A percentile compares a stretch with the other conserved stretches of the same genome.
These are phyloP conservation scores for Exophiala aquamarina DNA, from an alignment of 2,329 filamentous ascomycete species.

Conservation along the genomic window DNA sequence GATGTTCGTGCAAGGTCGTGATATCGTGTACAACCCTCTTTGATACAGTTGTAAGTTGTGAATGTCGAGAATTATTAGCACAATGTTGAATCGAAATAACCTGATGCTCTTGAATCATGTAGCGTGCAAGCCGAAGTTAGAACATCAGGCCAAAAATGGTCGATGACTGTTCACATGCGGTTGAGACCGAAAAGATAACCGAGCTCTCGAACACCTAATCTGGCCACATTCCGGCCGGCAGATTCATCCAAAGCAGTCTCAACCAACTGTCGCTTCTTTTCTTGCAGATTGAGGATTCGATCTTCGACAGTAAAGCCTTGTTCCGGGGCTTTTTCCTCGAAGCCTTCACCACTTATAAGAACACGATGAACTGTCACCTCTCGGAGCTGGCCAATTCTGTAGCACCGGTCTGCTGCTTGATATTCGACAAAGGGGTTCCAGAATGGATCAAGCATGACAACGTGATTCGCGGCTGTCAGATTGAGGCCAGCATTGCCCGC, in stretches of 20 bases:
- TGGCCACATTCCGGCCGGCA: conserved; percentile 64
- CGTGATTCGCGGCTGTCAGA: conserved; percentile 75
- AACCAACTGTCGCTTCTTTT: conserved; percentile 74
- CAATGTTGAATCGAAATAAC: too few species aligned
- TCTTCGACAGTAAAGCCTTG: conserved; percentile 71
- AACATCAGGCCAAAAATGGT: too few species aligned
- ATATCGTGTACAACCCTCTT: too few species aligned
- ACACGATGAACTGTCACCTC: conserved; percentile 79
- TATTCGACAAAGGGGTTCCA: conserved; percentile 86
- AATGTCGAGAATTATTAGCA: too few species aligned
- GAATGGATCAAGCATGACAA: conserved; percentile 89
- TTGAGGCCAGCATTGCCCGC: conserved; percentile 86
- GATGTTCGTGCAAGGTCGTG: too few species aligned
- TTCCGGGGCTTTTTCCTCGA: not conserved
- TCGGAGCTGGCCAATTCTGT: conserved; percentile 78
- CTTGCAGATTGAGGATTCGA: conserved; percentile 75
- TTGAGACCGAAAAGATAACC: conserved; percentile 63
- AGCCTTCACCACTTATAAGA: conserved; percentile 57
- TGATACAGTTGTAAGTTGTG: too few species aligned
- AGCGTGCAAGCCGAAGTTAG: too few species aligned
- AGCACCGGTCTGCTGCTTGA: conserved; percentile 85
- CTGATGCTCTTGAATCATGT: too few species aligned
- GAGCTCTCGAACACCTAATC: conserved; percentile 67
- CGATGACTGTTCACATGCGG: not conserved
- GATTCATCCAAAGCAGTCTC: conserved; percentile 77